phyloP scores from a whole-genome alignment of 1,139 yeast genomes.

The Lodderomyces margitis region DNA sequence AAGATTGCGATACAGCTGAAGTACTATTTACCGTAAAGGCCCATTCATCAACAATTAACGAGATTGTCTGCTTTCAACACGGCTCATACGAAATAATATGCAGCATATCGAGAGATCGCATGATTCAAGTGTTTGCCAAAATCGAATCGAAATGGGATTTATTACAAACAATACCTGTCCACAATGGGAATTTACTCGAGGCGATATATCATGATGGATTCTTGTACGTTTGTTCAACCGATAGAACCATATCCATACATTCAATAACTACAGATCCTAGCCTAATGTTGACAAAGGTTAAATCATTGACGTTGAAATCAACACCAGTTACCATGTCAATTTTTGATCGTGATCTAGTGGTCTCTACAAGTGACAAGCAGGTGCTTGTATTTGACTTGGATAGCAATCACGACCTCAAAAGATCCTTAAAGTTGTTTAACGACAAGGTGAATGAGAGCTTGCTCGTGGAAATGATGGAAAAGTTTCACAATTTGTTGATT shows the following conservation, averaged over 20 bases:
- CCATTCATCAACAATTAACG: slow-evolving; percentile 51
- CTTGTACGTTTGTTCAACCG: slow-evolving; percentile 56
- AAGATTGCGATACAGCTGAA: slow-evolving; percentile 1
- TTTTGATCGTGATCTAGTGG: slow-evolving; percentile 35
- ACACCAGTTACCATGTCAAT: slow-evolving; percentile 43
- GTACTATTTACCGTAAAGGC: slow-evolving; percentile 30
- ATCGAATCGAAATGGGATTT: slow-evolving; percentile 41
- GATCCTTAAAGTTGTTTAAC: slow-evolving; percentile 40
- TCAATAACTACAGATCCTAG: slow-evolving; percentile 24
- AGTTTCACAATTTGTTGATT: slow-evolving; percentile 28
- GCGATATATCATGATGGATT: slow-evolving; percentile 28
- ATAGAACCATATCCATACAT: slow-evolving; percentile 57
- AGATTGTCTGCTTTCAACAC: slow-evolving; percentile 31
- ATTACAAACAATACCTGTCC: slow-evolving; percentile 55
- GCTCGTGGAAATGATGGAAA: slow-evolving; percentile 40
- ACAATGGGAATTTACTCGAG: slow-evolving; percentile 52
- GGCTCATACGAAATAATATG: slow-evolving; percentile 28
- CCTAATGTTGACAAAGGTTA: slow-evolving; percentile 25
- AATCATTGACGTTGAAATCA: slow-evolving; percentile 48
- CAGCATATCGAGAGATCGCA: slow-evolving; percentile 59
- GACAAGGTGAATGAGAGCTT: slow-evolving; percentile 38
- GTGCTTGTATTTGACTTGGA: slow-evolving; percentile 38
- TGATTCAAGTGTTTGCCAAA: slow-evolving; percentile 51
- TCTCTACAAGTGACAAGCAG: slow-evolving; percentile 54
- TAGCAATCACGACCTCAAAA: slow-evolving; percentile 31